Conservation (phyloP, 2,329 filamentous ascomycete genomes). For the Helotiales sp. region DNA sequence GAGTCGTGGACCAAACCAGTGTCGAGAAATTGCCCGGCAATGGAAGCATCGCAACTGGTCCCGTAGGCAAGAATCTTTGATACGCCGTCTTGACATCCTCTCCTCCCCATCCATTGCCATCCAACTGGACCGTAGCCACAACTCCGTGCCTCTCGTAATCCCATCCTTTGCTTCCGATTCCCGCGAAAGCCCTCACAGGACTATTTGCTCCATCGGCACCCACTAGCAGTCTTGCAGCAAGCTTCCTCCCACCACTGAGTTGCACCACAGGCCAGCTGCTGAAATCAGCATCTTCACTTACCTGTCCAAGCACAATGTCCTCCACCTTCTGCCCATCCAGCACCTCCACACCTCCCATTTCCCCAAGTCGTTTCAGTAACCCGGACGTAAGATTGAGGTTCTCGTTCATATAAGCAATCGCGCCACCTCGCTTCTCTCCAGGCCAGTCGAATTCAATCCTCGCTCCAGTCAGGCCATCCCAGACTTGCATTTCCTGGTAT, state of each 20-base stretch:
- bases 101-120: slow-evolving; percentile 61
- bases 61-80: slow-evolving; percentile 91
- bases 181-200: slow-evolving; percentile 87
- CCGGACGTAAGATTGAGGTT: slow-evolving; percentile 87
- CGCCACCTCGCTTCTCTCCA: slow-evolving; percentile 62
- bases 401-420: slow-evolving; percentile 95
- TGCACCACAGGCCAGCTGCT: slow-evolving; percentile 86
- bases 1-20: slow-evolving; percentile 93
- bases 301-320: slow-evolving; percentile 75
- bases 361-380: slow-evolving; percentile 72
- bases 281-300: slow-evolving; percentile 73
- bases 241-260: slow-evolving; percentile 64
- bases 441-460: slow-evolving; percentile 87
- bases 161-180: slow-evolving; percentile 86
- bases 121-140: slow-evolving; percentile 83
- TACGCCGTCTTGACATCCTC: slow-evolving; percentile 76
- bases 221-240: slow-evolving; percentile 84
- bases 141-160: slow-evolving; percentile 91
- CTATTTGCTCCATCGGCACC: slow-evolving; percentile 96
- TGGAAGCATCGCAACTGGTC: slow-evolving; percentile 89
- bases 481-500: slow-evolving; percentile 97
- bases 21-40: slow-evolving; percentile 83
- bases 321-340: slow-evolving; percentile 80
- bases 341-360: slow-evolving; percentile 70
- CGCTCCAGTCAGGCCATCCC: slow-evolving; percentile 90